A percentile compares a stretch with the other conserved stretches of the same genome.
These are phyloP conservation scores for Strobilomyces confusus DNA, from an alignment of 768 basidiomycete genomes.

Conservation along the genomic window DNA sequence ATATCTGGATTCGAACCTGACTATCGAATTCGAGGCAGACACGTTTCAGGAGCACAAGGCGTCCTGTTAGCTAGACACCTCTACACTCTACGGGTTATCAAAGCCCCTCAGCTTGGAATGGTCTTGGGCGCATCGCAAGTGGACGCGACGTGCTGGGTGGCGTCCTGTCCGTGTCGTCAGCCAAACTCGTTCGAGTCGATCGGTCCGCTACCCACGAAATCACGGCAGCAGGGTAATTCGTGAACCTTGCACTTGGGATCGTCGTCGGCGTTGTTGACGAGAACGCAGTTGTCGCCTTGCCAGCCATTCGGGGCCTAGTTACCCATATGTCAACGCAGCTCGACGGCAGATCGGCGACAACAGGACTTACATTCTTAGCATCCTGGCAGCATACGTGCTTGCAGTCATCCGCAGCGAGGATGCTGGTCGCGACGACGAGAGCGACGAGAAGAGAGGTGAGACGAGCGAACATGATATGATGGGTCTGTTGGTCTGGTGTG, in stretches of 20 bases:
- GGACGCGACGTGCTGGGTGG: too few species aligned
- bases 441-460: not conserved
- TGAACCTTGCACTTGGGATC: not conserved
- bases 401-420: not conserved
- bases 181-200: too few species aligned
- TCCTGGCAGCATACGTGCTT: not conserved
- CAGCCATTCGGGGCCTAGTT: too few species aligned
- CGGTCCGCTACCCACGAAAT: not conserved
- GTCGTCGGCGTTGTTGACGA: not conserved
- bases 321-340: not conserved
- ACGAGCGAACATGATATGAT: not conserved
- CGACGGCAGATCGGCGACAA: not conserved
- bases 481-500: not conserved
- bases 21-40: too few species aligned
- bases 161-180: too few species aligned
- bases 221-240: not conserved
- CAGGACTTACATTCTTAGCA: not conserved
- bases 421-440: not conserved
- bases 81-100: too few species aligned
- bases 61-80: too few species aligned
- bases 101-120: too few species aligned
- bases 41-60: too few species aligned
- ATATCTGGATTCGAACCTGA: too few species aligned
- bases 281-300: not conserved
- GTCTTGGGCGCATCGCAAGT: too few species aligned